Conservation (phyloP, 148 eudicot species). For the Mesembryanthemum crystallinum region DNA sequence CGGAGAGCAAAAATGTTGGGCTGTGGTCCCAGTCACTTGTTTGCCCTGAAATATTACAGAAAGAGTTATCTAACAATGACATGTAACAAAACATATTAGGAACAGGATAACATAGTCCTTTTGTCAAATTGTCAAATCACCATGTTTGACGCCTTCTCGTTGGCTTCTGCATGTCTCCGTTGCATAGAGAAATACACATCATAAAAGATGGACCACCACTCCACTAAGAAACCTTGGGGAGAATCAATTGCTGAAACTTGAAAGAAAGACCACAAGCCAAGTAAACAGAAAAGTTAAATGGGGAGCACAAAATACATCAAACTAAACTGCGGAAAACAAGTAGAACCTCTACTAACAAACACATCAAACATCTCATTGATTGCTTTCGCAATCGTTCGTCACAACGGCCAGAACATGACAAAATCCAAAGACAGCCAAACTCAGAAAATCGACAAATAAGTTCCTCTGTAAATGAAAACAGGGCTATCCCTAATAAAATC, state of each 20-base stretch:
- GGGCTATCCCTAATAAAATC: background rate
- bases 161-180: conserved; percentile 2
- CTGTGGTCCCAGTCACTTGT: conserved; percentile 1
- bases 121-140: conserved; percentile 3
- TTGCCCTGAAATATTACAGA: conserved; percentile 18
- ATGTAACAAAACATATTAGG: background rate
- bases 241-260: conserved; percentile 31
- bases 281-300: background rate
- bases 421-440: background rate
- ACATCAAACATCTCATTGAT: background rate
- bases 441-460: background rate
- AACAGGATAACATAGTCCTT: too few relatives aligned
- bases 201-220: conserved; percentile 36
- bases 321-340: background rate
- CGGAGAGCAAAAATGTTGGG: conserved; percentile 8
- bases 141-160: conserved; percentile 15
- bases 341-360: background rate
- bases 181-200: conserved; percentile 23
- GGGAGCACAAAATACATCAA: background rate
- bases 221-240: conserved; percentile 26
- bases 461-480: background rate
- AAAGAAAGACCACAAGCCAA: conserved; percentile 3
- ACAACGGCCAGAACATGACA: background rate
- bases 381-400: background rate
- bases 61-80: background rate